Evolutionary conservation across 2,329 filamentous ascomycete genomes (phyloP), one percentile per base, ranked within the genome.

Genomic region (Ophiostoma triangulosporum): DNA sequence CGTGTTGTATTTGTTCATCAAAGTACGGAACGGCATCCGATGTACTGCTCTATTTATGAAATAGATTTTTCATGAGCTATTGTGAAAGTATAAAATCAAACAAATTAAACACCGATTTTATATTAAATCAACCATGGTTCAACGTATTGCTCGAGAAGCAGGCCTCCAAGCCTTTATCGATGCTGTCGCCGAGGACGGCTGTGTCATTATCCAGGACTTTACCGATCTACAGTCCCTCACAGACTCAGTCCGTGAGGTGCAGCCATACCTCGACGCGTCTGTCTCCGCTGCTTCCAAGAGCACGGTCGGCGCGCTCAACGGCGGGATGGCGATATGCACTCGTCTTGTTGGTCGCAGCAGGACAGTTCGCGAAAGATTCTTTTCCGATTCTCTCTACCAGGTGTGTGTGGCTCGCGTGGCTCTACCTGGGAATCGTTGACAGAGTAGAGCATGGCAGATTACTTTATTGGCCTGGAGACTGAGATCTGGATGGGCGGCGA

Each of bases 161-260:
- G 43, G 43, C 15, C 43, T 27, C 2, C 43, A 46, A 14, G 24
- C 26, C 15, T 46, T 46, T 46, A 46, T 46, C 43, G 26, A 46
- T 29, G 26, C 43, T 14, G 15, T 46, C 3, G 15, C 43, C 43
- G 27, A 46, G 7, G 43, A 46, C 27, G 43, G 43, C 26, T 46
- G 43, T 46, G 43, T 46, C 43, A 17, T 46, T 17, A 46, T 46
- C 26, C 43, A 46, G 43, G 43, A 46, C 43, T 46, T 46, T 29
- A 24, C 43, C 27, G 40, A 45, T 9, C 14, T n/a, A 12, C 5
- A 27, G 24, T 46, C 43, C 12, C 43, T 46, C 14, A 22, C 27
- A 2, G 43, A 46, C 3, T 46, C 43, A 27, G 43, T 46, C 43
- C 43, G 24, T 29, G 43, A 46, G 43, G 43, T 46, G 5, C 43